Percentiles rank a stretch among this genome's conserved stretches.
Conservation (phyloP, 495 filamentous ascomycete species). For the Jackrogersella minutella region DNA sequence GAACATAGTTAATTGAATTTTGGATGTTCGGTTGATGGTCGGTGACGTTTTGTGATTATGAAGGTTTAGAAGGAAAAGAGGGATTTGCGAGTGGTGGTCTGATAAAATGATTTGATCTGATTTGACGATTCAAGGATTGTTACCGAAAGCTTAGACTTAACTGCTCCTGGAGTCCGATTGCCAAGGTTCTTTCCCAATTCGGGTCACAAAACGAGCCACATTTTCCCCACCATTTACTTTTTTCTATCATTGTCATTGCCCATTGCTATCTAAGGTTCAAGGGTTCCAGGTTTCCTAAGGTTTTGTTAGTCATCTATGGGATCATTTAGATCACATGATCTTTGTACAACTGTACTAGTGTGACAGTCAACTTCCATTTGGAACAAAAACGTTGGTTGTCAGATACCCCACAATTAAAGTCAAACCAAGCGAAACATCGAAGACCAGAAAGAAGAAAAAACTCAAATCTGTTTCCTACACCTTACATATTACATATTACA, state of each 20-base stretch:
- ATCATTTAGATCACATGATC: constrained; percentile 8
- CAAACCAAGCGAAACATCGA: neutral
- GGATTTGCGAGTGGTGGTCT: constrained; percentile 46
- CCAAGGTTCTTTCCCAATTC: constrained; percentile 35
- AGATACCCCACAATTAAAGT: neutral
- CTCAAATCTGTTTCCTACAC: too few relatives aligned
- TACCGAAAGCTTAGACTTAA: constrained; percentile 28
- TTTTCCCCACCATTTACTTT: constrained; percentile 9
- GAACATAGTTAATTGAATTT: too few relatives aligned
- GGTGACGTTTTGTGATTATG: constrained; percentile 34
- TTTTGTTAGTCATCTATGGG: neutral
- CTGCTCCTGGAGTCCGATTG: constrained; percentile 32
- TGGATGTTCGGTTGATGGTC: too few relatives aligned
- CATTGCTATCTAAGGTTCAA: too few relatives aligned
- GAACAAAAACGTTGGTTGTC: neutral
- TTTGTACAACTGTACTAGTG: constrained; percentile 2
- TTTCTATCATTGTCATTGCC: too few relatives aligned
- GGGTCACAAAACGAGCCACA: constrained; percentile 25
- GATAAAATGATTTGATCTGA: too few relatives aligned
- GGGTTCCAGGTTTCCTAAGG: neutral
- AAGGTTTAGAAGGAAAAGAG: constrained; percentile 20
- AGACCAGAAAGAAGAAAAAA: neutral
- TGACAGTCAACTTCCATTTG: neutral
- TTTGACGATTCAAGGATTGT: constrained; percentile 43
- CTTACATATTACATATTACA: too few relatives aligned